Evolutionary conservation across 2,329 filamentous ascomycete species (phyloP), one percentile per base, ranked within the genome.

Genomic region (Trematosphaeria pertusa): DNA sequence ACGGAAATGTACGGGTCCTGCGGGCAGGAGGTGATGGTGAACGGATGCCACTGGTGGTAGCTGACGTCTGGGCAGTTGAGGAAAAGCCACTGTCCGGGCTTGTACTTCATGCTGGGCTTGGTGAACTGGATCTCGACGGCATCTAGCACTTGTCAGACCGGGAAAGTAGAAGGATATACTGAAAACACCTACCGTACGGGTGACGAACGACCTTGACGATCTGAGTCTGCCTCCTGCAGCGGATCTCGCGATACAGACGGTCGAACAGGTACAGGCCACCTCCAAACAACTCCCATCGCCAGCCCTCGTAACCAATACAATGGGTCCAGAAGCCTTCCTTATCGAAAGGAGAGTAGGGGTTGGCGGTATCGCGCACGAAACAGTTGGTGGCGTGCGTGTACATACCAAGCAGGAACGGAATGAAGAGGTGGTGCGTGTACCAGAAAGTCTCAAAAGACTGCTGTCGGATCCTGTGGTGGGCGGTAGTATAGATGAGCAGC

Each of bases 341-440:
- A 9, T 88, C 92, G 58, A 99, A 94, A 2, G 94, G 94, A 6
- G 92, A 97, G 59, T 87, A 81, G 2, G 86, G 83, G 0, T 83
- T 65, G 5, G 79, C 72, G 1, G 86, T 87, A 68, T 97, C 92
- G 58, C 94, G 89, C 30, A 99, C 94, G 76, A 99, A 99, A 75
- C 94, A 99, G 49, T 91, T 92, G 6, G 89, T 90, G 1, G 94
- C 93, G 73, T 99, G 94, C 10, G 93, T 97, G 74, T 97, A 99
- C 59, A 99, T 85, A 35, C 84, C 93, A 34, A 99, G 81, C 65
- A 97, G 76, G 73, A 99, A 99, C 1, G 94, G 93, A 50, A 99
- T 88, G 66, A 97, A 97, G n/a, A 99, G 83, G 65, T 99, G 94
- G 74, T 99, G 94, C 0, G 91, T 96, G 75, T 99, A 99, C 94